Conservation (phyloP, 306 rosid species). For the Arachis stenosperma region DNA sequence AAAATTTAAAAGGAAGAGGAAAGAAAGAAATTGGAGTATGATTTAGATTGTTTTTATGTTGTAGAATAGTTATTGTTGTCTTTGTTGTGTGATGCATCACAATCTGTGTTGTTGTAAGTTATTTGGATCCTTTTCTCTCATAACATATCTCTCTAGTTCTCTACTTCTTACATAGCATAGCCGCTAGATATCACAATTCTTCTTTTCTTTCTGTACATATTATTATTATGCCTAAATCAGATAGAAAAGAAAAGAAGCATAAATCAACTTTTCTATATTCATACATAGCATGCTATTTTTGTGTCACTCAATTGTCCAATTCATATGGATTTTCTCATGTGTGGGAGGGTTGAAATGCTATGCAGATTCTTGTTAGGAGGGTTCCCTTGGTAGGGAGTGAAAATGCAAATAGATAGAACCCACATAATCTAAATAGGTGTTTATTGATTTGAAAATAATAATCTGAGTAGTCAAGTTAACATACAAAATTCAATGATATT, state of each 20-base stretch:
- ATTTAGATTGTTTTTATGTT: conserved; percentile 46
- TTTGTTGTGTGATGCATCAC: conserved; percentile 31
- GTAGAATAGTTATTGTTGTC: conserved; percentile 51
- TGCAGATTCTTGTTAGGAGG: no score
- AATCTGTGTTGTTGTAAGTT: conserved; percentile 61
- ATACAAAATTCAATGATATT: no score
- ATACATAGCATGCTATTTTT: neutral
- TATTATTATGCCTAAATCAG: conserved; percentile 34
- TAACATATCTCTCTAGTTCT: conserved; percentile 44
- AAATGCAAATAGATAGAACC: no score
- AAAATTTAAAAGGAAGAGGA: neutral
- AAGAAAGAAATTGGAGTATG: conserved; percentile 11
- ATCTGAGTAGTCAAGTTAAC: no score
- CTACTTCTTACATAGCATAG: conserved; percentile 29
- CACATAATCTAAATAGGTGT: no score
- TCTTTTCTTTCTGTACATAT: conserved; percentile 44
- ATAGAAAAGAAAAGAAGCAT: neutral
- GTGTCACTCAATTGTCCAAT: neutral
- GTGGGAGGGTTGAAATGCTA: no score
- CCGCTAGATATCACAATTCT: conserved; percentile 1
- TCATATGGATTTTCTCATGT: no score
- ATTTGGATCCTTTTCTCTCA: conserved; percentile 46
- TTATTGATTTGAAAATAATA: no score
- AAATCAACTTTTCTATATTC: neutral
- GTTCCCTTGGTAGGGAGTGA: no score